Conservation (phyloP, 352 stramenopile species). For the Pythium grandisporangium region DNA sequence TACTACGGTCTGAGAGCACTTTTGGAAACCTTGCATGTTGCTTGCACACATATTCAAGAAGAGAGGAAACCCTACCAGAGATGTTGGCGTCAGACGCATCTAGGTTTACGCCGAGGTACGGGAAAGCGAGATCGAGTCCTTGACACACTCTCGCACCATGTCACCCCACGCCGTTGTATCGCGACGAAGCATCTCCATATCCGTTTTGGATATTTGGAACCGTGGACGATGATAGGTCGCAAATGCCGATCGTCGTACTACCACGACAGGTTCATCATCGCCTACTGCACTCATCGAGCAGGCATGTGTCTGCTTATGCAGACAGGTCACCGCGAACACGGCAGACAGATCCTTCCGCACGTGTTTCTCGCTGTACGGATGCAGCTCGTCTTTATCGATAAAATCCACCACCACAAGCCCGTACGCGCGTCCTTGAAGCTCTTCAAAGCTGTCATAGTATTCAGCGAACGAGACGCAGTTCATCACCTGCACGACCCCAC, state of each 20-base stretch:
- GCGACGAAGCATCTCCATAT: not conserved
- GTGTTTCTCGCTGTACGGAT: conserved; percentile 26
- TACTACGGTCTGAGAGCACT: too few species aligned
- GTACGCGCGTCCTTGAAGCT: conserved; percentile 9
- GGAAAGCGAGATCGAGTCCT: not conserved
- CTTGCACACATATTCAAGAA: too few species aligned
- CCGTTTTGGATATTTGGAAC: not conserved
- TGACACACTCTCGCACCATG: not conserved
- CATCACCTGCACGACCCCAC: conserved; percentile 5
- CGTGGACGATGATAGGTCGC: not conserved
- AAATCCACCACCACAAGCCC: conserved; percentile 21
- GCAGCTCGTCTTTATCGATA: conserved; percentile 35
- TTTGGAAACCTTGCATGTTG: conserved; percentile 1
- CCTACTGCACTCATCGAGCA: conserved; percentile 3
- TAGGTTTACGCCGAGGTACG: not conserved
- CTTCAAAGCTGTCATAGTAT: conserved; percentile 17
- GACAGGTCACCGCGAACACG: conserved; percentile 7
- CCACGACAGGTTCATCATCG: conserved; percentile 2
- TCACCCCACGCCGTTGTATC: not conserved
- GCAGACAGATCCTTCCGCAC: conserved; percentile 18
- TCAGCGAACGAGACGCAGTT: conserved; percentile 15
- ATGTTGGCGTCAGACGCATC: too few species aligned
- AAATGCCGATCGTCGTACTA: conserved; percentile 5
- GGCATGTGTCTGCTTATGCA: not conserved
- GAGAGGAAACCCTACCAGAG: too few species aligned